Percentiles rank a stretch among this genome's conserved stretches.
Evolutionary conservation across 2,329 filamentous ascomycete genomes (phyloP).

Genomic region (Rutstroemia sp.): DNA sequence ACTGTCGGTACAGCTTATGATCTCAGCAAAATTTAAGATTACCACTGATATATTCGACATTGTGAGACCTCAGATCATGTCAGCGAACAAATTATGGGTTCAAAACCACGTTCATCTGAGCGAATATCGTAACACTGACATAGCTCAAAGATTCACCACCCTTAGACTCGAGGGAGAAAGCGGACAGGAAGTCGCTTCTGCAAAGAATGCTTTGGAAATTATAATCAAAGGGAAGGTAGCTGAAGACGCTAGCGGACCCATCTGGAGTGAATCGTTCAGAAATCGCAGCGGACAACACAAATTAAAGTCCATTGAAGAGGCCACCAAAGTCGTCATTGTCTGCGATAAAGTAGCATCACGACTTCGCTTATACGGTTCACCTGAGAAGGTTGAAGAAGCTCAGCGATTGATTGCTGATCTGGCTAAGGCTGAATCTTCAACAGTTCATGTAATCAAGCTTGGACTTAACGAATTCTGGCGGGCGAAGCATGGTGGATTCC

Average conservation of each 20-base stretch:
- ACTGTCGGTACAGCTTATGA: not conserved
- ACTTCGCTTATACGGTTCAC: not conserved
- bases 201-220: not conserved
- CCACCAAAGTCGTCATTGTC: not conserved
- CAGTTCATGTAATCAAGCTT: not conserved
- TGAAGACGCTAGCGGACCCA: not conserved
- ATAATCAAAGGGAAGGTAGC: not conserved
- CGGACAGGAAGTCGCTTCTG: not conserved
- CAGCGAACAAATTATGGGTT: not conserved
- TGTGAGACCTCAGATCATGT: not conserved
- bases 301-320: not conserved
- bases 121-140: not conserved
- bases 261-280: not conserved
- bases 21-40: not conserved
- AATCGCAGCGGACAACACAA: not conserved
- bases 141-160: not conserved
- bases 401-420: not conserved
- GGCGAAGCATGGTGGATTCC: too few species aligned
- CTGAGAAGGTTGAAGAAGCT: not conserved
- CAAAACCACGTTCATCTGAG: not conserved
- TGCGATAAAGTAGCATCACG: not conserved
- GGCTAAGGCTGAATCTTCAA: not conserved
- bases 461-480: too few species aligned
- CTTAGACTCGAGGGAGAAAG: not conserved
- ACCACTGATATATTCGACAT: not conserved